These are phyloP conservation scores for Ceratocystis cacaofunesta DNA, from an alignment of 2,329 filamentous ascomycete genomes.

Conservation along the genomic window DNA sequence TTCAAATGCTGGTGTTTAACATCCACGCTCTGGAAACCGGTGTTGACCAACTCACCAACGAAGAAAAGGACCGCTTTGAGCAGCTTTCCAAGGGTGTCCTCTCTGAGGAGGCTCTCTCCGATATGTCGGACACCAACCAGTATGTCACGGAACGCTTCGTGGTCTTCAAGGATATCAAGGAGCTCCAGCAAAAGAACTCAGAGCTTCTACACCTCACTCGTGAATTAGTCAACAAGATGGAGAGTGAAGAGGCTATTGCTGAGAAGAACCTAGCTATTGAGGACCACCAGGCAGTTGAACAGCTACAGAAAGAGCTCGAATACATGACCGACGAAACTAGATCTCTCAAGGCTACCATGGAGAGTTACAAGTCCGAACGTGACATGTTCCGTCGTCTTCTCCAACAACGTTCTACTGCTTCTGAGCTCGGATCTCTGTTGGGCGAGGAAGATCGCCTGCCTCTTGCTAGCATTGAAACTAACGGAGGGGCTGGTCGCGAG, in stretches of 20 bases:
- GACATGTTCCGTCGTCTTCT: slow-evolving; percentile 96
- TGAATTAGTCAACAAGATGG: slow-evolving; percentile 74
- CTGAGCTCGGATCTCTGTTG: slow-evolving; percentile 53
- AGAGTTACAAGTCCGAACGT: slow-evolving; percentile 88
- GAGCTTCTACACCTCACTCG: slow-evolving; percentile 71
- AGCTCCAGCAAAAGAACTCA: slow-evolving; percentile 77
- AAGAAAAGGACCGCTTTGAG: slow-evolving; percentile 62
- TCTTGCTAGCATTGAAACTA: slow-evolving; percentile 43
- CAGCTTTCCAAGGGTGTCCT: slow-evolving; percentile 64
- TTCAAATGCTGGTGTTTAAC: slow-evolving; percentile 82
- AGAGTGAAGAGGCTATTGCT: slow-evolving; percentile 70
- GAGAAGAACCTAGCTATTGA: slow-evolving; percentile 47
- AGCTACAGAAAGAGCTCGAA: slow-evolving; percentile 55
- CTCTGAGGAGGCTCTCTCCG: slow-evolving; percentile 52
- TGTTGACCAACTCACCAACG: slow-evolving; percentile 50
- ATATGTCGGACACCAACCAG: slow-evolving; percentile 69
- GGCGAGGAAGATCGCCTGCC: slow-evolving; percentile 51
- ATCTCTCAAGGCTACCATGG: slow-evolving; percentile 66
- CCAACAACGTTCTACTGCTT: slow-evolving; percentile 49
- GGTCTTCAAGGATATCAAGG: slow-evolving; percentile 70
- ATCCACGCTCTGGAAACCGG: slow-evolving; percentile 71
- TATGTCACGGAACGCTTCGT: slow-evolving; percentile 85
- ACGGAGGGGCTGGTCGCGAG: slow-evolving; percentile 42
- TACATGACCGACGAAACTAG: slow-evolving; percentile 71
- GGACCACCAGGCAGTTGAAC: slow-evolving; percentile 58